Evolutionary conservation across 2,329 filamentous ascomycete genomes (phyloP).

Genomic region (Penicillium rolfsii): DNA sequence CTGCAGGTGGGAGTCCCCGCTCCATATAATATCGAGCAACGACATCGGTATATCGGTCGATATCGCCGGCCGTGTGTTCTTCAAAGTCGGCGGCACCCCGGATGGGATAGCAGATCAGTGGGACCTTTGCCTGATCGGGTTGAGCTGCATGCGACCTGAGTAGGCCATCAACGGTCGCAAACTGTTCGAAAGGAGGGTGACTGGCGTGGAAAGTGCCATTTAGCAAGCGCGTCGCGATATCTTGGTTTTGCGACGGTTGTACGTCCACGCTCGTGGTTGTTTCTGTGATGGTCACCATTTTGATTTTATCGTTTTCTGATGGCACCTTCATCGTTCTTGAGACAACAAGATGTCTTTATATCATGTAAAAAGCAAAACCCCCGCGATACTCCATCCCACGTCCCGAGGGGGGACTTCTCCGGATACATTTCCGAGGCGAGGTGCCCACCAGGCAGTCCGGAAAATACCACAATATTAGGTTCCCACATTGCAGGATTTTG

Average conservation of each 20-base stretch:
- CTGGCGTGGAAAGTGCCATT: slow-evolving; percentile 29
- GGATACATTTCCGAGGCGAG: slow-evolving; percentile 8
- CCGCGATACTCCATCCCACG: neutral
- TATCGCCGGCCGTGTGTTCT: slow-evolving; percentile 25
- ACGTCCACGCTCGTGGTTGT: slow-evolving; percentile 13
- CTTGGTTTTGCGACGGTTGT: slow-evolving; percentile 15
- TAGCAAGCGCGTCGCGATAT: slow-evolving; percentile 26
- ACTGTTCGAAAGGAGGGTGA: slow-evolving; percentile 25
- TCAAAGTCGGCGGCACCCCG: slow-evolving; percentile 26
- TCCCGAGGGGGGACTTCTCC: neutral
- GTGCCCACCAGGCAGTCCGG: neutral
- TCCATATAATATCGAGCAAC: slow-evolving; percentile 26
- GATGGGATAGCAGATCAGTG: slow-evolving; percentile 28
- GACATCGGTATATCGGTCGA: slow-evolving; percentile 30
- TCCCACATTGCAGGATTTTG: neutral
- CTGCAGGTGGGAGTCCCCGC: slow-evolving; percentile 23
- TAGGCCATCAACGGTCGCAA: slow-evolving; percentile 27
- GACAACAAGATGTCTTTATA: neutral
- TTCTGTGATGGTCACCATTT: slow-evolving; percentile 14
- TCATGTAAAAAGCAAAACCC: neutral
- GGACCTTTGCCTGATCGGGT: slow-evolving; percentile 16
- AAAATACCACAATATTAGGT: neutral
- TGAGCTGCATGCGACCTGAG: slow-evolving; percentile 27
- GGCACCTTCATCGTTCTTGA: neutral
- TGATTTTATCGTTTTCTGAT: too few relatives aligned